phyloP scores from a whole-genome alignment of 2,329 filamentous ascomycete genomes.

The Metarhizium rileyi region DNA sequence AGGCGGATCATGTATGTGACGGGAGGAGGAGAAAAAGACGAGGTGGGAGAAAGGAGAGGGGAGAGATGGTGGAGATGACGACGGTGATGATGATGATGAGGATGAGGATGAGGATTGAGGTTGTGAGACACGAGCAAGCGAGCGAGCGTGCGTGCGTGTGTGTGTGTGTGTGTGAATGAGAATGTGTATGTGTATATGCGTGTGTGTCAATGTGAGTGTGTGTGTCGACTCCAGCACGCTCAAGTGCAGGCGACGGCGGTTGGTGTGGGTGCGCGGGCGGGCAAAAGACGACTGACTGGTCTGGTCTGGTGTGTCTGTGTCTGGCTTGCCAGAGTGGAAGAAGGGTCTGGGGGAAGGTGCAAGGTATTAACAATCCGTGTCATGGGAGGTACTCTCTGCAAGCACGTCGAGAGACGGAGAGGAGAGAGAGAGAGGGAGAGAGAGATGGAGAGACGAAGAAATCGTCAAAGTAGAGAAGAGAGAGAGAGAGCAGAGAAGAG shows the following conservation, averaged over 20 bases:
- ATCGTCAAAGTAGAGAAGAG: too few relatives aligned
- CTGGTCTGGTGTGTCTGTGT: too few relatives aligned
- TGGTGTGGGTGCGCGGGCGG: neutral
- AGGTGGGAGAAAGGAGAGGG: neutral
- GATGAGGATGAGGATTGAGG: neutral
- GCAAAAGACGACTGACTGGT: neutral
- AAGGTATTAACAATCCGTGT: too few relatives aligned
- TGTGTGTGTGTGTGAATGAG: neutral
- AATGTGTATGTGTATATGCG: neutral
- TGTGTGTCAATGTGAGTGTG: neutral
- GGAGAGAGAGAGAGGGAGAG: too few relatives aligned
- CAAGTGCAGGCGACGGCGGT: neutral
- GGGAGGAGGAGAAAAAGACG: neutral
- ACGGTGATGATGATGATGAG: neutral
- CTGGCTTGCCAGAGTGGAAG: too few relatives aligned
- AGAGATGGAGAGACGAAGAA: too few relatives aligned
- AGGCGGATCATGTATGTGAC: slow-evolving; percentile 21
- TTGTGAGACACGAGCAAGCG: neutral
- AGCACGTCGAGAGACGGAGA: too few relatives aligned
- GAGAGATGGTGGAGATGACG: neutral
- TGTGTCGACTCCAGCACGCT: too few relatives aligned
- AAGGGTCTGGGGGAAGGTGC: too few relatives aligned
- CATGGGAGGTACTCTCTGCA: too few relatives aligned
- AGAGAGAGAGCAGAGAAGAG: too few relatives aligned
- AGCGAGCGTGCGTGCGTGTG: neutral